Base-by-base conservation (phyloP, 768 basidiomycete species). In the Boletellus ananiceps region DNA sequence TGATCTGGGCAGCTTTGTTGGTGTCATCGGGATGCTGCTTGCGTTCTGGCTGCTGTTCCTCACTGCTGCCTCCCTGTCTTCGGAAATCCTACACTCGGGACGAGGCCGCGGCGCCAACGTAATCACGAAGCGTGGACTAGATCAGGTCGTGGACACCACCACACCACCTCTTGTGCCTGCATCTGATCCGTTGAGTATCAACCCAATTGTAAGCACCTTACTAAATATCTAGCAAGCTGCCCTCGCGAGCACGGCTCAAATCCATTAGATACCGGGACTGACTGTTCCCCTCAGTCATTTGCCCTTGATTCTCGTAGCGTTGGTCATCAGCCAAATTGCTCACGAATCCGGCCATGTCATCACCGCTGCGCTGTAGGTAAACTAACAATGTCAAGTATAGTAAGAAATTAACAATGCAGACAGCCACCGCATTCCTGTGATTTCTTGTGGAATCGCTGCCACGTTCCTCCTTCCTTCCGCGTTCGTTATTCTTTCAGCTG, bases 261-360 rank as follows among this genome's bases (percentile, higher is more conserved):
- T 42, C 34, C 19, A 21, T 15, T 55, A 92, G 89, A 82, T 94
- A 33, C 91, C 92, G 18, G 91, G 91, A 1, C 52, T 91, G 7
- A 94, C 88, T 2, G 80, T 88, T 1, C 91, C 91, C 1, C 58
- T 89, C n/a, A 67, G 69, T 21, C 83, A 93, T 59, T 60, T 88
- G 1, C 86, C 86, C 5, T 55, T 83, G 14, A 78, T 93, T 41
- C 56, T 92, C 7, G 29, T 78, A 6, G 76, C 84, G 0, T 73
- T 93, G 14, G 72, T 83, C 40, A 19, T 79, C 8, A 76, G 78
- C 46, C 90, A 92, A 64, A 57, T 83, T n/a, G 62, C 87, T 16
- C 91, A 93, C 56, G 91, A 94, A 68, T 65, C 78, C 0, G 91
- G 91, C 6, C 91, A 94, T 65, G 86, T 84, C 12, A 59, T 92